These are phyloP conservation scores for Exophiala dermatitidis DNA, from an alignment of 2,329 filamentous ascomycete genomes.

Conservation along the genomic window DNA sequence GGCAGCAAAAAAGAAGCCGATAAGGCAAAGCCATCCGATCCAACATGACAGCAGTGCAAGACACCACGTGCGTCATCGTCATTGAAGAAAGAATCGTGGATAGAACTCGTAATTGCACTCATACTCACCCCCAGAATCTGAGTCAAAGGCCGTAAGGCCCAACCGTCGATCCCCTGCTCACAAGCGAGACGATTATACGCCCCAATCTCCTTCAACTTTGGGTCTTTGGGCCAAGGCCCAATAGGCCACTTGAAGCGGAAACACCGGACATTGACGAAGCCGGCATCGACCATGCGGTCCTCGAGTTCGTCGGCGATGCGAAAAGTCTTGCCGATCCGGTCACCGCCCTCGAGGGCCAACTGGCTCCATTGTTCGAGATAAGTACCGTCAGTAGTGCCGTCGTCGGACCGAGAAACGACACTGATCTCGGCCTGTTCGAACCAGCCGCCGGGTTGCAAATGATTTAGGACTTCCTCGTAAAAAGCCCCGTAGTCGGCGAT, in stretches of 20 bases:
- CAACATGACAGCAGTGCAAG: too few species aligned
- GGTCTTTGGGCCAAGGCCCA: neutral
- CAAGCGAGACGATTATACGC: neutral
- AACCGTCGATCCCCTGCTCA: neutral
- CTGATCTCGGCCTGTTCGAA: neutral
- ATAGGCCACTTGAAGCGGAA: neutral
- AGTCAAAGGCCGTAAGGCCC: neutral
- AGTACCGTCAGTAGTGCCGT: neutral
- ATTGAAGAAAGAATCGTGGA: too few species aligned
- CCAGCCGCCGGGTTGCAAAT: neutral
- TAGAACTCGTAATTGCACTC: too few species aligned
- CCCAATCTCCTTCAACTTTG: neutral
- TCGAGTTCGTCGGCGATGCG: neutral
- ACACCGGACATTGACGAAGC: neutral
- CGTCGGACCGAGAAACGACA: neutral
- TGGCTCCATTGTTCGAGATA: neutral
- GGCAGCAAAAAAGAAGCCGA: too few species aligned
- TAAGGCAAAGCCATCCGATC: too few species aligned
- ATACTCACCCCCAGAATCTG: neutral
- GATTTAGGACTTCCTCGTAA: neutral
- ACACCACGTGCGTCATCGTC: too few species aligned
- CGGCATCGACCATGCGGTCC: neutral
- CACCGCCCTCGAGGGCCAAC: neutral
- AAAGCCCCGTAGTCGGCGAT: neutral
- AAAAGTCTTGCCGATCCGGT: neutral